A percentile compares a stretch with the other conserved stretches of the same genome.
phyloP scores from a whole-genome alignment of 495 filamentous ascomycete species.

The Trichoderma erinaceum region DNA sequence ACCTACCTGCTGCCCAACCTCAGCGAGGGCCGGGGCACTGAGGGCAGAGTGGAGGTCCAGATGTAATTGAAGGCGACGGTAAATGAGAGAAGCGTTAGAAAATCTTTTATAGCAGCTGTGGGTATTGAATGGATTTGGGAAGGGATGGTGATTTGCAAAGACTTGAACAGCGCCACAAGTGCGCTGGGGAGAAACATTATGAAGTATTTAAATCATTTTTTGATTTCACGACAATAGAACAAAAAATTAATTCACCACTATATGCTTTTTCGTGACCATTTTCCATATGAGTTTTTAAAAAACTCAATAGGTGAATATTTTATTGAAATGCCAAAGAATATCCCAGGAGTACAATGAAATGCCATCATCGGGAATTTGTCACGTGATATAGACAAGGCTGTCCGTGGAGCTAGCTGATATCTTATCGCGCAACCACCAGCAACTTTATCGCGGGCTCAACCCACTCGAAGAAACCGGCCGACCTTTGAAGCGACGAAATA shows the following conservation, averaged over 20 bases:
- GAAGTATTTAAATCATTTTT: conserved; percentile 1
- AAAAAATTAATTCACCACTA: conserved; percentile 6
- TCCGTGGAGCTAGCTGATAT: not conserved
- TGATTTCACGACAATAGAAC: conserved; percentile 10
- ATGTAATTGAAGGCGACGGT: conserved; percentile 29
- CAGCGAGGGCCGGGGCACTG: conserved; percentile 62
- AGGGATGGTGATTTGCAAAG: not conserved
- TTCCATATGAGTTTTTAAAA: not conserved
- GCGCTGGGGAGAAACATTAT: conserved; percentile 1
- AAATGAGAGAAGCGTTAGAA: not conserved
- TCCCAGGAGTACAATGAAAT: too few relatives aligned
- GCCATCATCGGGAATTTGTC: not conserved
- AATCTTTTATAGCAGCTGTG: not conserved
- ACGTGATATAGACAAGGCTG: not conserved
- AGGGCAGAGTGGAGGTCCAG: conserved; percentile 87
- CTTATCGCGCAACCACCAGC: conserved; percentile 2
- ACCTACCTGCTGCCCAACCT: conserved; percentile 90
- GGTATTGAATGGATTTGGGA: not conserved
- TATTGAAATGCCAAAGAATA: too few relatives aligned
- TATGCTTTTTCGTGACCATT: not conserved
- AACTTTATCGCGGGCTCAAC: not conserved
- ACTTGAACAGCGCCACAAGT: not conserved
- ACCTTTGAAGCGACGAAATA: not conserved
- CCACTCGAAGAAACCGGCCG: not conserved
- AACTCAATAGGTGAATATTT: too few relatives aligned